phyloP scores from a whole-genome alignment of 495 filamentous ascomycete species.

The Penicillium lagena region DNA sequence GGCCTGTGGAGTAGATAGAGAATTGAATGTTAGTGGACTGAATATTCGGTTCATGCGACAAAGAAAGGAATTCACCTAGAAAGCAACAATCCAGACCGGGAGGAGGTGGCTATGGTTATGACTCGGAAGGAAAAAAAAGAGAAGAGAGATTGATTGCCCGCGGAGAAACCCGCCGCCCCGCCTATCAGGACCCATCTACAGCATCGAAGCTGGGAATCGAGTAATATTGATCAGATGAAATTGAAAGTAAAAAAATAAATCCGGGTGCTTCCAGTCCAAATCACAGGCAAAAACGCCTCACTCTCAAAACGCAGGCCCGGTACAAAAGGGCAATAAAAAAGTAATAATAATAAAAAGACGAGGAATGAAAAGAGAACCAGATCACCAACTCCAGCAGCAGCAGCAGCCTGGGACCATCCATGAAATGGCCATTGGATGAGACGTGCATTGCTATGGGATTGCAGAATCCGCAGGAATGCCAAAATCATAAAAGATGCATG shows the following conservation, averaged over 20 bases:
- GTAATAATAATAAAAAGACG: background rate
- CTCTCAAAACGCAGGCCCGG: too few species aligned
- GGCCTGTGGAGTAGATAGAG: conserved; percentile 13
- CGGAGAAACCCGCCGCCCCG: too few species aligned
- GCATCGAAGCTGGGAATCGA: too few species aligned
- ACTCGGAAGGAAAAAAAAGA: too few species aligned
- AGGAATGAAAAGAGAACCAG: conserved; percentile 12
- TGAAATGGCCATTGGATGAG: conserved; percentile 7
- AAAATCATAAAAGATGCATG: conserved; percentile 30
- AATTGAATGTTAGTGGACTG: conserved; percentile 1
- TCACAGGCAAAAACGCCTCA: too few species aligned
- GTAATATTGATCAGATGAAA: too few species aligned
- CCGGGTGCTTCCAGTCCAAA: too few species aligned
- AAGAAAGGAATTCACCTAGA: background rate
- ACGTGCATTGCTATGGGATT: conserved; percentile 28
- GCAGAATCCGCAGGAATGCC: conserved; percentile 26
- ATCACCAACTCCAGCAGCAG: conserved; percentile 29
- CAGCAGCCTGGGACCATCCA: conserved; percentile 13
- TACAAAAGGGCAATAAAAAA: background rate
- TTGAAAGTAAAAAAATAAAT: too few species aligned
- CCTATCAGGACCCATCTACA: too few species aligned
- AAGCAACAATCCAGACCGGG: background rate
- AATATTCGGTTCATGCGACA: too few species aligned
- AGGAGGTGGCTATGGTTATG: too few species aligned
- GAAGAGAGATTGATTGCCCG: too few species aligned